A percentile compares a stretch with the other conserved stretches of the same genome.
Conservation (phyloP, 805 yeast genomes). For the Naumovozyma baii region DNA sequence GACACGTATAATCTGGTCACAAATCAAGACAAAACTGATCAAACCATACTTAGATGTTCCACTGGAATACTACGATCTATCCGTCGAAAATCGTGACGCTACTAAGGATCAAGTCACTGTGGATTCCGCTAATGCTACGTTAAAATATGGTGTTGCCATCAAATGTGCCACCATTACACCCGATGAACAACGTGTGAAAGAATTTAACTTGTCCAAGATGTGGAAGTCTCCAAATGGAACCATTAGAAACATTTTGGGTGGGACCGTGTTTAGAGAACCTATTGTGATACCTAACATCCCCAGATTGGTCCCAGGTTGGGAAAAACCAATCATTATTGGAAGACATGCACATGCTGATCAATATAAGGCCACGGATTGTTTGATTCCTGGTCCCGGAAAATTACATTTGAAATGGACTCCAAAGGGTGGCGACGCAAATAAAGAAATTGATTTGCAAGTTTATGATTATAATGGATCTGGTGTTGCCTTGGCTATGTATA, state of each 20-base stretch:
- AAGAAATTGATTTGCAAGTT: conserved; percentile 31
- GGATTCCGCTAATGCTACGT: conserved; percentile 70
- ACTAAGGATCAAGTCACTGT: conserved; percentile 67
- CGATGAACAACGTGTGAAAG: conserved; percentile 70
- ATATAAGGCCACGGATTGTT: conserved; percentile 69
- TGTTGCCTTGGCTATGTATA: conserved; percentile 75
- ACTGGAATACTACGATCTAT: conserved; percentile 66
- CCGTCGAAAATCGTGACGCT: conserved; percentile 56
- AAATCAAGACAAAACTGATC: conserved; percentile 59
- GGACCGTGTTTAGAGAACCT: conserved; percentile 79
- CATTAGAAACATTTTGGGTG: conserved; percentile 69
- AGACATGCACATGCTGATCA: conserved; percentile 84
- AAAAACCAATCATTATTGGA: conserved; percentile 73
- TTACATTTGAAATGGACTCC: conserved; percentile 61
- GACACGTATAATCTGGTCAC: conserved; percentile 78
- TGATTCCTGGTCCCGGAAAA: conserved; percentile 52
- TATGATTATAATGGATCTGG: conserved; percentile 52
- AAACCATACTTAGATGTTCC: conserved; percentile 64
- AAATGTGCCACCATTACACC: conserved; percentile 85
- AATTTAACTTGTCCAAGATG: conserved; percentile 66
- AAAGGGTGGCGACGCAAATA: conserved; percentile 40
- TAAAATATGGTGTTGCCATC: conserved; percentile 67
- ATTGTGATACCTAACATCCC: conserved; percentile 73
- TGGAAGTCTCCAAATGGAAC: conserved; percentile 85
- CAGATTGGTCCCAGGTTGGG: conserved; percentile 70